phyloP scores from a whole-genome alignment of 768 basidiomycete genomes.

The Rhodotorula diobovata region DNA sequence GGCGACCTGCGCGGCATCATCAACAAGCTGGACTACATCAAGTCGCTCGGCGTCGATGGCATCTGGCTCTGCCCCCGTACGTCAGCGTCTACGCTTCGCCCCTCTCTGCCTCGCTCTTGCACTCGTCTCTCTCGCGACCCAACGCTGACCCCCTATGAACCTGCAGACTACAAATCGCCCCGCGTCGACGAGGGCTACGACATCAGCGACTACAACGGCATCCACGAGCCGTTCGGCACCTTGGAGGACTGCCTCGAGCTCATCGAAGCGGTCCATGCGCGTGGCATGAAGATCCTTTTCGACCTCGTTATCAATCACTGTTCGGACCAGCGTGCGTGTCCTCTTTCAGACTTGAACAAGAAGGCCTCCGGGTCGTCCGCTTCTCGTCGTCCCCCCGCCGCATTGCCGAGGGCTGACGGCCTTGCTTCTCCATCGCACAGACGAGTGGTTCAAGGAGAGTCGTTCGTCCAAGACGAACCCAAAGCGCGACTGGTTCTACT shows the following conservation, averaged over 20 bases:
- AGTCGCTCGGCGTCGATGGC: constrained; percentile 52
- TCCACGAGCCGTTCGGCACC: constrained; percentile 64
- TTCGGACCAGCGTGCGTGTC: constrained; percentile 51
- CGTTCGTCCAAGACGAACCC: constrained; percentile 54
- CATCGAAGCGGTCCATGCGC: constrained; percentile 52
- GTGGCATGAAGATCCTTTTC: constrained; percentile 65
- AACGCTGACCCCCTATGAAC: too few relatives aligned
- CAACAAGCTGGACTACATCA: constrained; percentile 64
- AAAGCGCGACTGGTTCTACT: constrained; percentile 72
- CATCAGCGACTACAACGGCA: constrained; percentile 50
- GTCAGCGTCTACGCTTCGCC: too few relatives aligned
- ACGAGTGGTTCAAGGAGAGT: constrained; percentile 66
- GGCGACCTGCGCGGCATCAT: constrained; percentile 67
- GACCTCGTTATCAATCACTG: constrained; percentile 71
- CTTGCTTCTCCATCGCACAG: too few relatives aligned
- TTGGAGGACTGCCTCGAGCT: constrained; percentile 51
- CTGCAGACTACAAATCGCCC: constrained; percentile 58
- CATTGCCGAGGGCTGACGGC: too few relatives aligned
- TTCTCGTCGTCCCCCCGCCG: background rate
- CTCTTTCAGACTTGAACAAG: background rate
- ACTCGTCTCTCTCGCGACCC: too few relatives aligned
- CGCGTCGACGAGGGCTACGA: constrained; percentile 48
- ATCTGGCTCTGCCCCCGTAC: constrained; percentile 63
- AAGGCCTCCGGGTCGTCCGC: too few relatives aligned
- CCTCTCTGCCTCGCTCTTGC: too few relatives aligned